Conservation (phyloP, 1,284 basidiomycete genomes). For the Cutaneotrichosporon mucoides region DNA sequence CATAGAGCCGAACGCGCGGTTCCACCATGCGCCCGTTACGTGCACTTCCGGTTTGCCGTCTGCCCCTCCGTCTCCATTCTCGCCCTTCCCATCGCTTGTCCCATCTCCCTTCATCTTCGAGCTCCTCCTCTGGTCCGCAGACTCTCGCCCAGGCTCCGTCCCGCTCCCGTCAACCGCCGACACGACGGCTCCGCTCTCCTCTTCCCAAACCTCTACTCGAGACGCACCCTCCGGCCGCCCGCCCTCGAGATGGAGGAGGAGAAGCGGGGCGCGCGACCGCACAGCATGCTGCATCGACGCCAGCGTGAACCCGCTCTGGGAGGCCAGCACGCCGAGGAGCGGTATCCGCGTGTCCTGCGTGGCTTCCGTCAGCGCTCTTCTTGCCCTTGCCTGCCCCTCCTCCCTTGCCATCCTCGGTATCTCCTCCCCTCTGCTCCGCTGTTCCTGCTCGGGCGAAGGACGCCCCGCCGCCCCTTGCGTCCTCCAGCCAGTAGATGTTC, state of each 20-base stretch:
- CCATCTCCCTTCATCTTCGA: no score
- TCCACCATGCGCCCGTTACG: constrained; percentile 17
- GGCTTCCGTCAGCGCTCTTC: background rate
- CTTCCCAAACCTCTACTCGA: no score
- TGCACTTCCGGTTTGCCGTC: background rate
- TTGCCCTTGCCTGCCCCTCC: background rate
- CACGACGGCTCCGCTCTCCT: no score
- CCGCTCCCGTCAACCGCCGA: no score
- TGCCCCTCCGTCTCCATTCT: background rate
- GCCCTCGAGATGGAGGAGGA: constrained; percentile 63
- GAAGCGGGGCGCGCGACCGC: constrained; percentile 67
- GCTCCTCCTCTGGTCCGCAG: no score
- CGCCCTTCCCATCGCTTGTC: no score
- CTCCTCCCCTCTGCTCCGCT: no score
- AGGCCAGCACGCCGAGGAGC: constrained; percentile 66
- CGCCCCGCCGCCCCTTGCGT: no score
- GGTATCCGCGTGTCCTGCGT: background rate
- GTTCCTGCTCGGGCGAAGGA: no score
- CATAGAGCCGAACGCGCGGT: constrained; percentile 2
- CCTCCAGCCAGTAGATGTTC: no score
- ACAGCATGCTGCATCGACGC: constrained; percentile 63
- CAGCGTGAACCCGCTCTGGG: constrained; percentile 69
- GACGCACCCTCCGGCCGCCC: background rate
- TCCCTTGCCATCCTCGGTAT: no score
- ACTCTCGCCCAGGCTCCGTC: no score